phyloP scores from a whole-genome alignment of 2,329 filamentous ascomycete species.

The Hymenoscyphus salicellus region DNA sequence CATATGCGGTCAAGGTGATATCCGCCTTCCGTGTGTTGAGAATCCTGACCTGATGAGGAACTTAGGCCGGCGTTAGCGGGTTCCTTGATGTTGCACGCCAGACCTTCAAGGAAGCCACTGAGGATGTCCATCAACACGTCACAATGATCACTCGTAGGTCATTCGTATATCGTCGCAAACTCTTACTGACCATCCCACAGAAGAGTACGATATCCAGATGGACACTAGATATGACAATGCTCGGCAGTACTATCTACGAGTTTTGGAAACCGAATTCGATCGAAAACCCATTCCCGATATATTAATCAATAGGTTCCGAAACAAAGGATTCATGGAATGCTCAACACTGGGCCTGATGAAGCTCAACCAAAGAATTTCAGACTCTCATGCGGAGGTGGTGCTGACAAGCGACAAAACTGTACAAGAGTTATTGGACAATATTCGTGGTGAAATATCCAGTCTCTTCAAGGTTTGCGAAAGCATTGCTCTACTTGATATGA shows the following conservation, averaged over 20 bases:
- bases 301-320: slow-evolving; percentile 74
- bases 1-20: slow-evolving; percentile 76
- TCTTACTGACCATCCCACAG: slow-evolving; percentile 21
- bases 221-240: slow-evolving; percentile 73
- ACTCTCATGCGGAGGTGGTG: slow-evolving; percentile 80
- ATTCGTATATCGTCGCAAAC: neutral
- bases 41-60: neutral
- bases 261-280: slow-evolving; percentile 62
- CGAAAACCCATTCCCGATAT: slow-evolving; percentile 57
- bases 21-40: neutral
- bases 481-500: slow-evolving; percentile 83
- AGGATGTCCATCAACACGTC: slow-evolving; percentile 71
- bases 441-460: slow-evolving; percentile 67
- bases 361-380: slow-evolving; percentile 70
- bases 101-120: slow-evolving; percentile 83
- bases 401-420: slow-evolving; percentile 77
- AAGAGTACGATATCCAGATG: slow-evolving; percentile 52
- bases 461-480: slow-evolving; percentile 85
- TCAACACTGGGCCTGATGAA: slow-evolving; percentile 84
- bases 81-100: slow-evolving; percentile 84
- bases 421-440: slow-evolving; percentile 65
- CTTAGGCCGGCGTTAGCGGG: slow-evolving; percentile 72
- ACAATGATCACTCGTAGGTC: slow-evolving; percentile 60
- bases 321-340: slow-evolving; percentile 77
- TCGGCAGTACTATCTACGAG: slow-evolving; percentile 75